These are phyloP conservation scores for Davidsoniella australis DNA, from an alignment of 2,329 filamentous ascomycete species.

Conservation along the genomic window DNA sequence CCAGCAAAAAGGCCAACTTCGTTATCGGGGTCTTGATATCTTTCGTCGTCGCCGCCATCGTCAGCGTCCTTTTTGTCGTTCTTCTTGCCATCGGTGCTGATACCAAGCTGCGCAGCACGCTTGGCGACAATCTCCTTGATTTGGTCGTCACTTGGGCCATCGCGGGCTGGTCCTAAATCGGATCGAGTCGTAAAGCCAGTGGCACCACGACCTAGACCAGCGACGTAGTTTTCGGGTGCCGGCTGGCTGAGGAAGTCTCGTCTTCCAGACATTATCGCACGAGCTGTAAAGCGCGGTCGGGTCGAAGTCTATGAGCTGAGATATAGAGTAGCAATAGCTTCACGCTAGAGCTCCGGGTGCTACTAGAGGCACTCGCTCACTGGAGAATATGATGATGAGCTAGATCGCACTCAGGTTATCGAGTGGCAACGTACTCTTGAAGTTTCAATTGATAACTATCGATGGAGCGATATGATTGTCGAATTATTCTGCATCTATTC, in stretches of 20 bases:
- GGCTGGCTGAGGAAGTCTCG: slow-evolving; percentile 78
- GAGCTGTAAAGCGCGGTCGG: neutral
- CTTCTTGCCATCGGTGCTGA: slow-evolving; percentile 47
- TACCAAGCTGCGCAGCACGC: slow-evolving; percentile 68
- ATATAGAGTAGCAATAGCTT: neutral
- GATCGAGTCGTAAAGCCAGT: slow-evolving; percentile 96
- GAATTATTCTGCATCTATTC: too few relatives aligned
- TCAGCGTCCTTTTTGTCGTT: slow-evolving; percentile 50
- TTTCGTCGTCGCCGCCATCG: slow-evolving; percentile 56
- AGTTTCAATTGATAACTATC: neutral
- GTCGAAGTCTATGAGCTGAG: neutral
- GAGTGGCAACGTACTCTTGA: slow-evolving; percentile 11
- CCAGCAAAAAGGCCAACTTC: slow-evolving; percentile 91
- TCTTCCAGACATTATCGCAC: slow-evolving; percentile 38
- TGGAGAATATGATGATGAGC: slow-evolving; percentile 11
- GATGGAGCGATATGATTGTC: neutral
- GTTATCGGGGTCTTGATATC: slow-evolving; percentile 93
- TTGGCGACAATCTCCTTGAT: slow-evolving; percentile 96
- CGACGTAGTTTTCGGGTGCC: slow-evolving; percentile 77
- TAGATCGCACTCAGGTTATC: slow-evolving; percentile 4
- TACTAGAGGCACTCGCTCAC: slow-evolving; percentile 1
- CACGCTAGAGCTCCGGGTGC: neutral
- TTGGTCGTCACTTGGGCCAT: slow-evolving; percentile 92
- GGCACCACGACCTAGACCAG: slow-evolving; percentile 90
- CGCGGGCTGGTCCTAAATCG: slow-evolving; percentile 83